Base-by-base conservation (phyloP, 371 early-diverging fungal species). In the Polyrhizophydium stewartii region DNA sequence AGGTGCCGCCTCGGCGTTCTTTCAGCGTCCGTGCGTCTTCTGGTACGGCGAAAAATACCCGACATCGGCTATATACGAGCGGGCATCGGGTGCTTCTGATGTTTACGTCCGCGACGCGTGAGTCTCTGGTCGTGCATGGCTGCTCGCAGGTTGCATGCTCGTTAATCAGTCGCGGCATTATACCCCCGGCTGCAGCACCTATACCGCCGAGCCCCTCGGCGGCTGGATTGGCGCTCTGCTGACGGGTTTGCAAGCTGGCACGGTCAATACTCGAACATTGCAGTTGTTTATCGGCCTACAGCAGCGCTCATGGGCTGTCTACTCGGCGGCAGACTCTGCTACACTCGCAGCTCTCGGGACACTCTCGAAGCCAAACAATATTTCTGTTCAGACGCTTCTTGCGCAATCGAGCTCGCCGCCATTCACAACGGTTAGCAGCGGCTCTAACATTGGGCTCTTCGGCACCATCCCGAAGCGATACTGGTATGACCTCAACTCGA, bases 41-140 rank as follows among this genome's bases (percentile, higher is more conserved):
- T 75, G 78, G 74, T 79, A 80, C 63, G 83, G 73, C 45, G 67
- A 76, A 55, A 68, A 73, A 46, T 81, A 81, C 57, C 79, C 81
- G 2, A 2, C 49, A 2, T 21, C 31, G 24, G 50, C 24, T 21
- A 32, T 41, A 6, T 71, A 67, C 43, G 68, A 56, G 19, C 21
- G 21, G 13, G 62, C 67, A 32, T 67, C 70, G 3, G 28, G 30
- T 13, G 30, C 63, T 12, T 17, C 58, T 19, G 56, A 37, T 1
- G 27, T 33, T 46, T 22, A 3, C 21, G 35, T 55, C 35, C 56
- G 56, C 40, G 56, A 55, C 27, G 17, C 56, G 56, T 55, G 21
- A 55, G 56, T 55, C 7, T 13, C 35, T 35, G 3, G 35, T 13
- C 3, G 7, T 35, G 3, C 35, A 35, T 35, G 35, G 3, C 7